These are phyloP conservation scores for Cytospora piceicola DNA, from an alignment of 2,329 filamentous ascomycete genomes.

Conservation along the genomic window DNA sequence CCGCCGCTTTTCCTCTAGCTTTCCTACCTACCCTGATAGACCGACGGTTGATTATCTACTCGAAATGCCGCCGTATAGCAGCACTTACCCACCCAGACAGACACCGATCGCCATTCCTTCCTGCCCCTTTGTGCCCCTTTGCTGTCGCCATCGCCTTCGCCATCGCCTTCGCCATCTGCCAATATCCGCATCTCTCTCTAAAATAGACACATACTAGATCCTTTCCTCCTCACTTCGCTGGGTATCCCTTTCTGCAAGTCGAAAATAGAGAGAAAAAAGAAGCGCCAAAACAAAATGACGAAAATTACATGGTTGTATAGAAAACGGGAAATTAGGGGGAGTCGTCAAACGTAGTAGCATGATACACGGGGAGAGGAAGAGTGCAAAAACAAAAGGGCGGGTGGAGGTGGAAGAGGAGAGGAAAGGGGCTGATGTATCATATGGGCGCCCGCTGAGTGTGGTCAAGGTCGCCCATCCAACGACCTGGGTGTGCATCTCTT, in stretches of 20 bases:
- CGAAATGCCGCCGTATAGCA: neutral
- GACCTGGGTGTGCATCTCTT: too few species aligned
- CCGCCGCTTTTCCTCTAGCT: neutral
- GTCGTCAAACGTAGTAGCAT: conserved; percentile 29
- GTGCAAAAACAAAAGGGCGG: conserved; percentile 14
- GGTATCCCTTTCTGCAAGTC: conserved; percentile 31
- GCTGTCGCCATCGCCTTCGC: neutral
- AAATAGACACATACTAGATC: neutral
- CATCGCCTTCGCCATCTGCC: neutral
- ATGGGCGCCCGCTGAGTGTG: neutral
- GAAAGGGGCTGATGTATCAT: neutral
- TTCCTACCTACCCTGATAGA: neutral
- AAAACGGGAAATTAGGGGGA: conserved; percentile 18
- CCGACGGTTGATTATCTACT: neutral
- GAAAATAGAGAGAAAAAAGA: conserved; percentile 23
- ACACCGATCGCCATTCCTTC: neutral
- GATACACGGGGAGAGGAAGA: conserved; percentile 22
- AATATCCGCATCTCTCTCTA: neutral
- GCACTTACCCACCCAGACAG: neutral
- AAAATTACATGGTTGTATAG: conserved; percentile 30
- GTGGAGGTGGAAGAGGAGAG: neutral
- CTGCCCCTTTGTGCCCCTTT: too few species aligned
- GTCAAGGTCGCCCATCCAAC: neutral
- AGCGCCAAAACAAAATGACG: conserved; percentile 24
- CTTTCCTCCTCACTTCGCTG: conserved; percentile 20